Conservation (phyloP, 2,329 filamentous ascomycete species). For the Phoma sp. region DNA sequence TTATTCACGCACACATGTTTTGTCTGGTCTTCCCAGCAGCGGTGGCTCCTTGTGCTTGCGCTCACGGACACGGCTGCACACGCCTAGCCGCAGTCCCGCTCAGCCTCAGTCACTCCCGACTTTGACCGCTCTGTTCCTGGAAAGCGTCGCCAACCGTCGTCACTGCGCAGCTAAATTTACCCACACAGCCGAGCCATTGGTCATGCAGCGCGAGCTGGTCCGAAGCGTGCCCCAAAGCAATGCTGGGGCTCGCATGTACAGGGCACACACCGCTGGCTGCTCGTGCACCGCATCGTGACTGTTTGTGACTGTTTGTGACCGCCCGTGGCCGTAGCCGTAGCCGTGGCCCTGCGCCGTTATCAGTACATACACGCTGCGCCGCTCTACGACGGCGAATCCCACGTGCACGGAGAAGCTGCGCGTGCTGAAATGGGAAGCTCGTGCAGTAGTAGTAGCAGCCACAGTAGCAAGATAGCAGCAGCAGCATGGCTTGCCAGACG, state of each 20-base stretch:
- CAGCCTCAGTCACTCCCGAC: slow-evolving; percentile 41
- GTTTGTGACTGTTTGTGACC: slow-evolving; percentile 7
- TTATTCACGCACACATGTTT: slow-evolving; percentile 26
- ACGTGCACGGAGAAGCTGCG: slow-evolving; percentile 7
- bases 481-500: not conserved
- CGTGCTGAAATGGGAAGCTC: slow-evolving; percentile 4
- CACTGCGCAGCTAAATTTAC: slow-evolving; percentile 39
- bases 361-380: slow-evolving; percentile 8
- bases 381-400: slow-evolving; percentile 9
- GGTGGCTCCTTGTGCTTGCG: slow-evolving; percentile 6
- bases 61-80: slow-evolving; percentile 14
- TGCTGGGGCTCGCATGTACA: slow-evolving; percentile 13
- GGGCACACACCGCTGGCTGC: slow-evolving; percentile 13
- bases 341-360: slow-evolving; percentile 14
- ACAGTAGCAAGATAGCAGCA: not conserved
- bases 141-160: slow-evolving; percentile 36
- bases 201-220: slow-evolving; percentile 21
- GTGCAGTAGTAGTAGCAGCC: slow-evolving; percentile 3
- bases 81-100: slow-evolving; percentile 17
- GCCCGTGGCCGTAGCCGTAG: too few species aligned
- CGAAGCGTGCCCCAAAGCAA: slow-evolving; percentile 8
- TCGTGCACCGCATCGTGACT: slow-evolving; percentile 2
- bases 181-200: slow-evolving; percentile 26
- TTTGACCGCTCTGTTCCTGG: slow-evolving; percentile 45
- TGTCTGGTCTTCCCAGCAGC: slow-evolving; percentile 7